Evolutionary conservation across 2,329 filamentous ascomycete genomes (phyloP).

Genomic region (Fusarium nisikadoi): DNA sequence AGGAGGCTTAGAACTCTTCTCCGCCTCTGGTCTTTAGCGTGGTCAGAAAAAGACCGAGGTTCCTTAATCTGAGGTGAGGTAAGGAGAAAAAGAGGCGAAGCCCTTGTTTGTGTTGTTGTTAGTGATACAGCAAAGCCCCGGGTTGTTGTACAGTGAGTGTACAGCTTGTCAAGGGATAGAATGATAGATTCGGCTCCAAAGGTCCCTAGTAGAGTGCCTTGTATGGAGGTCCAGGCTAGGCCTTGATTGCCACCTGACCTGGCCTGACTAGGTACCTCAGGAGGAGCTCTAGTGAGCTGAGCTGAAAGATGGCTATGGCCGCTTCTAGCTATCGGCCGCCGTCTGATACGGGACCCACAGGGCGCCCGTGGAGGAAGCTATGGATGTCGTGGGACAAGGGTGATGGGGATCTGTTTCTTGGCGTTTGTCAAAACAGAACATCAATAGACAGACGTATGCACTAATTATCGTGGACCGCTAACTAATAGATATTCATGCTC

Average conservation of each 20-base stretch:
- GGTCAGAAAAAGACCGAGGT: slow-evolving; percentile 11
- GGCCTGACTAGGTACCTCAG: not conserved
- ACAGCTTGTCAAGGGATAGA: not conserved
- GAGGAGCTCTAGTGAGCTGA: not conserved
- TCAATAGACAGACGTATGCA: not conserved
- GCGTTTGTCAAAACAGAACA: slow-evolving; percentile 10
- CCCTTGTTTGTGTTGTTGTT: not conserved
- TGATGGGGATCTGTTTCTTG: slow-evolving; percentile 30
- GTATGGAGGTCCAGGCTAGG: not conserved
- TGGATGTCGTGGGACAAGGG: slow-evolving; percentile 17
- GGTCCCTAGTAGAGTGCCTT: not conserved
- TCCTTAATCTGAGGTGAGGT: slow-evolving; percentile 22
- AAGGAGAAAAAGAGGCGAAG: slow-evolving; percentile 19
- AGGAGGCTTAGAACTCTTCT: slow-evolving; percentile 33
- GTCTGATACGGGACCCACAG: slow-evolving; percentile 11
- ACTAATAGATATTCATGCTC: not conserved
- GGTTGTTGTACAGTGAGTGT: not conserved
- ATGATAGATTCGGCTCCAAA: slow-evolving; percentile 1
- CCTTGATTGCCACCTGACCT: slow-evolving; percentile 28
- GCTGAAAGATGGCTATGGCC: slow-evolving; percentile 14
- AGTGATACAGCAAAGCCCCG: not conserved
- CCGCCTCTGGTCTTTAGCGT: slow-evolving; percentile 27
- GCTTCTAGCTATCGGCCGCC: slow-evolving; percentile 17
- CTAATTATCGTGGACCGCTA: not conserved
- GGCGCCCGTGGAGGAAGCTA: slow-evolving; percentile 19